Evolutionary conservation across 2,329 filamentous ascomycete genomes (phyloP).

Genomic region (Curvularia verruculosa): DNA sequence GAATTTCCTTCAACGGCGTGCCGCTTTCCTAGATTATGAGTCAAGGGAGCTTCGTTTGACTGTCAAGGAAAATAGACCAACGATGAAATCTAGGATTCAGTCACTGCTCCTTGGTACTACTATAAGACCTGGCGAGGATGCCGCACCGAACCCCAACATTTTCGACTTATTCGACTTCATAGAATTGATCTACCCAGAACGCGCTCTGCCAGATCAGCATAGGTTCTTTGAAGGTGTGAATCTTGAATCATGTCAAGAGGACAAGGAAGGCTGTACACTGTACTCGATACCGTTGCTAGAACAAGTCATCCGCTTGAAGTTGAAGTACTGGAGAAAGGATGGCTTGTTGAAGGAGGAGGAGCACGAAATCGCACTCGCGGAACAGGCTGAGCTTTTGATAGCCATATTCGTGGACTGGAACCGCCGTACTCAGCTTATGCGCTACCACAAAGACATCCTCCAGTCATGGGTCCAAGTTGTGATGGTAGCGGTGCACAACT

Average conservation of each 20-base stretch:
- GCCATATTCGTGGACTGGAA: slow-evolving; percentile 69
- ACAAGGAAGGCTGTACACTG: slow-evolving; percentile 62
- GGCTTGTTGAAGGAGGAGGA: slow-evolving; percentile 48
- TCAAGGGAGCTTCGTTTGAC: slow-evolving; percentile 83
- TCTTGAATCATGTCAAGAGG: slow-evolving; percentile 66
- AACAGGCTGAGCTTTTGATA: slow-evolving; percentile 63
- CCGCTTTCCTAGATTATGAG: slow-evolving; percentile 82
- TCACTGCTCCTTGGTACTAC: slow-evolving; percentile 78
- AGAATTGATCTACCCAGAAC: slow-evolving; percentile 62
- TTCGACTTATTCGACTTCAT: slow-evolving; percentile 96
- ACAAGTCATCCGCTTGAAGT: slow-evolving; percentile 74
- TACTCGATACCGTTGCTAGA: slow-evolving; percentile 75
- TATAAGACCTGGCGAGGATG: slow-evolving; percentile 68
- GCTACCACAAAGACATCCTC: slow-evolving; percentile 69
- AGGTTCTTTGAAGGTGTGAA: slow-evolving; percentile 70
- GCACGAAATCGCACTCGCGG: slow-evolving; percentile 24
- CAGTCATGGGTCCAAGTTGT: slow-evolving; percentile 84
- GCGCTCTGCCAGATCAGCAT: slow-evolving; percentile 59
- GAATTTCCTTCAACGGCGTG: slow-evolving; percentile 78
- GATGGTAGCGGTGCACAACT: slow-evolving; percentile 80
- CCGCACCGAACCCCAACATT: slow-evolving; percentile 72
- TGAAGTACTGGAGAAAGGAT: slow-evolving; percentile 64
- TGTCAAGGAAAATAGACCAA: slow-evolving; percentile 70
- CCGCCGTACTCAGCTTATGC: slow-evolving; percentile 63
- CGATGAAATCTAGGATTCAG: slow-evolving; percentile 54